Base-by-base conservation (phyloP, 192 early-diverging fungal genomes). In the Coemansia sp. region DNA sequence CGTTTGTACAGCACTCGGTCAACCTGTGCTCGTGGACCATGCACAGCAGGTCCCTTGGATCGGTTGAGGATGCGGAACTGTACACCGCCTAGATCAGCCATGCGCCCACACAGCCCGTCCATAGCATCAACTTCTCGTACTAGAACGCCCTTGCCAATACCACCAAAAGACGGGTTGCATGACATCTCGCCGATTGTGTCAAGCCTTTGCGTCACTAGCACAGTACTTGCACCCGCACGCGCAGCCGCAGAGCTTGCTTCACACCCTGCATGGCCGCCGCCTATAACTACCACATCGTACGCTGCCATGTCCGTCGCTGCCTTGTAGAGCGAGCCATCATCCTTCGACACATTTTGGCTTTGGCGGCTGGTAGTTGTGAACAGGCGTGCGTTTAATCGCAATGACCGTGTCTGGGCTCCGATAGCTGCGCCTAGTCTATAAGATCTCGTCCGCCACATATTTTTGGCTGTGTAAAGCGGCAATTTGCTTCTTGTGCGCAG, bases 181-280 rank as follows among this genome's bases (percentile, higher is more conserved):
- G 92, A 94, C 91, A 94, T 91, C 71, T 94, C 92, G 23, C 92
- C 92, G 23, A 94, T 92, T 0, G 92, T 92, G 48, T 91, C 88
- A 2, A 85, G 71, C 62, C 86, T 87, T 45, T 94, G 92, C 19
- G 92, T 94, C 6, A 94, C 74, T 1, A 94, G 73, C 37, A 94
- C 68, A 0, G 91, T 90, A 42, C 76, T 84, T 45, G 92, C 91
- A 2, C 92, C 92, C 9, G 87, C 75, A 53, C 92, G 76, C 15
- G 91, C 91, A 37, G 92, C 89, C 23, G 91, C 92, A 3, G 92
- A 85, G 70, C 90, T 86, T 15, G 92, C 92, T 68, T 94, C 92
- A 10, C 90, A 91, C 9, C 92, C 92, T 23, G 92, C 92, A 85
- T 94, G 92, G 0, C 92, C 92, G 45, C 92, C 92, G 12, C 92